phyloP scores from a whole-genome alignment of 2,329 filamentous ascomycete genomes.

The Colletotrichum somersetense region DNA sequence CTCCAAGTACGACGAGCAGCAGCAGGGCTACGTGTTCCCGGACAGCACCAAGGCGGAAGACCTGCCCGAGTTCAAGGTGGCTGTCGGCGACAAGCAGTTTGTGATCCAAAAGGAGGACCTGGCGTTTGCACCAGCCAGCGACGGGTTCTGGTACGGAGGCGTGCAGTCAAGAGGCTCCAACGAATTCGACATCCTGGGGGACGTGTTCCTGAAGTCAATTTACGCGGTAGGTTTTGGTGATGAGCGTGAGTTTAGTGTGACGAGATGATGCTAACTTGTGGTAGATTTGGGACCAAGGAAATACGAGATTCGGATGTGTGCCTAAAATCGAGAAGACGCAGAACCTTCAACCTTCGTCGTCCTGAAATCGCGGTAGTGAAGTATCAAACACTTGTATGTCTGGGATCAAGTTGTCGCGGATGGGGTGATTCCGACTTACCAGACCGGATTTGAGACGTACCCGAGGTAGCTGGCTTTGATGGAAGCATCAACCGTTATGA shows the following conservation, averaged over 20 bases:
- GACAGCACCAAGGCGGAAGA: constrained; percentile 50
- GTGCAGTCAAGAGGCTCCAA: constrained; percentile 38
- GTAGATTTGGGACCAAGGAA: constrained; percentile 39
- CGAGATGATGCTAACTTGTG: constrained; percentile 13
- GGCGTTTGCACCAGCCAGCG: constrained; percentile 30
- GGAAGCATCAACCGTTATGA: background rate
- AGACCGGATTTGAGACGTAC: background rate
- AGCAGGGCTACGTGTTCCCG: constrained; percentile 55
- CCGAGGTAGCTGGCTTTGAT: background rate
- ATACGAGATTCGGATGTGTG: constrained; percentile 34
- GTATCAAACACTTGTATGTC: too few relatives aligned
- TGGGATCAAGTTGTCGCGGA: too few relatives aligned
- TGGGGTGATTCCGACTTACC: background rate
- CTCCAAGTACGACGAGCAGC: constrained; percentile 42
- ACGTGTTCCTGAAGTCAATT: constrained; percentile 36
- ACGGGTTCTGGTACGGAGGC: constrained; percentile 36
- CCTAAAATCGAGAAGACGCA: constrained; percentile 37
- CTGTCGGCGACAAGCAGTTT: constrained; percentile 66
- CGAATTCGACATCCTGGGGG: constrained; percentile 36
- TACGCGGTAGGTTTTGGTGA: constrained; percentile 28
- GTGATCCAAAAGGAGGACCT: constrained; percentile 36
- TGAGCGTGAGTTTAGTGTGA: background rate
- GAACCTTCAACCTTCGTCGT: constrained; percentile 14
- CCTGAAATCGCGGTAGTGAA: background rate
- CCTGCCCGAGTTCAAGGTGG: constrained; percentile 64